These are phyloP conservation scores for Persicaria tinctoria DNA, from an alignment of 148 eudicot genomes.

Conservation along the genomic window DNA sequence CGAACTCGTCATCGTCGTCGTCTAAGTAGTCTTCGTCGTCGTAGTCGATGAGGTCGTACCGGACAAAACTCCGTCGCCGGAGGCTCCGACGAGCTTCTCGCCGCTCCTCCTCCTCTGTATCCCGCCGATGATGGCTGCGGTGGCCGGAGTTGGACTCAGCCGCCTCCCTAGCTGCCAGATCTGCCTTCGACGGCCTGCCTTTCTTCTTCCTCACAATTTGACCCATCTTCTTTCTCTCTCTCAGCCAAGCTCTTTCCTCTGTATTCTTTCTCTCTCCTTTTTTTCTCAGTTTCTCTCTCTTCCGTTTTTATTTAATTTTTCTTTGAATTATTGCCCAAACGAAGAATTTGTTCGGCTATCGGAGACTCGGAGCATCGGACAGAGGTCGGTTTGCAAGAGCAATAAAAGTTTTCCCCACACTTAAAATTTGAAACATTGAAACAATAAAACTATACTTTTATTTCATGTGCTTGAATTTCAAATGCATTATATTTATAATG, in stretches of 20 bases:
- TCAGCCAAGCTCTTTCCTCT: background rate
- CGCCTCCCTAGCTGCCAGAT: slow-evolving; percentile 16
- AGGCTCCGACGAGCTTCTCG: slow-evolving; percentile 16
- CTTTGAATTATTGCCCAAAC: no score
- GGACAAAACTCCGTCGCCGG: slow-evolving; percentile 15
- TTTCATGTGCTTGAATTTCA: no score
- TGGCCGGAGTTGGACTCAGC: background rate
- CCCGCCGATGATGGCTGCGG: slow-evolving; percentile 6
- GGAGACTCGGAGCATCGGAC: no score
- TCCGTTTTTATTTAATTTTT: background rate
- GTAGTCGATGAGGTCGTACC: slow-evolving; percentile 16
- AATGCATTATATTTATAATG: no score
- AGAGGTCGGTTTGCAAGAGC: no score
- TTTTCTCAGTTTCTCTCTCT: background rate
- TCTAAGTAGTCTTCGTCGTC: slow-evolving; percentile 11
- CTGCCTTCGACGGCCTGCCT: slow-evolving; percentile 21
- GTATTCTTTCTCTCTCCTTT: background rate
- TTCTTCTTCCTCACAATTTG: slow-evolving; percentile 18
- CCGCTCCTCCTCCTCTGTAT: background rate
- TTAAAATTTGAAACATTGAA: no score
- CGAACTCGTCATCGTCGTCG: slow-evolving; percentile 4
- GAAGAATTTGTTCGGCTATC: no score
- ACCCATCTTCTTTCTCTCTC: slow-evolving; percentile 13
- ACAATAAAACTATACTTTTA: no score
- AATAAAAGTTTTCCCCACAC: no score